phyloP scores from a whole-genome alignment of 2,329 filamentous ascomycete species.

The Ophiocordyceps polyrhachis-furcata region DNA sequence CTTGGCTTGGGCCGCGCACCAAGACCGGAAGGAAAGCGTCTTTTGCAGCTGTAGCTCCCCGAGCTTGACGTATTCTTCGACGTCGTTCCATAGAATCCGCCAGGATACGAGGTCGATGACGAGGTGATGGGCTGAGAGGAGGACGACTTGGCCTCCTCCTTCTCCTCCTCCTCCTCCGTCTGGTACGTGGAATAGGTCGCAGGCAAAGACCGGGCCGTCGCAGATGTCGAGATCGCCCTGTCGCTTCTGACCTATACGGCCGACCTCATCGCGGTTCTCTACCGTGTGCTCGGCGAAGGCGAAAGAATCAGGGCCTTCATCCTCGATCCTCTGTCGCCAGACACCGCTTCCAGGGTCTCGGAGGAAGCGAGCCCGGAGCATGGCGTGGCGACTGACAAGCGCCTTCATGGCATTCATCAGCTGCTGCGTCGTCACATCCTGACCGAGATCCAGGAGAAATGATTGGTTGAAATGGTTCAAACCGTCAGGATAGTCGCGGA shows the following conservation, averaged over 20 bases:
- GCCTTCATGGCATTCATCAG: conserved; percentile 8
- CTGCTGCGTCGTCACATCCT: conserved; percentile 1
- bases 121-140: conserved; percentile 5
- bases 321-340: conserved; percentile 10
- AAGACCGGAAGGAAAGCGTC: conserved; percentile 15
- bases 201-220: conserved; percentile 6
- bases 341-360: not conserved
- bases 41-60: conserved; percentile 4
- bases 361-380: conserved; percentile 17
- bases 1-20: conserved; percentile 7
- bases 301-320: not conserved
- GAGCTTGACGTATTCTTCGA: conserved; percentile 3
- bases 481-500: conserved; percentile 13
- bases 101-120: conserved; percentile 29
- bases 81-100: conserved; percentile 13
- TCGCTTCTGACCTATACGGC: not conserved
- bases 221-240: conserved; percentile 3
- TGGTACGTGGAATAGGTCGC: conserved; percentile 4
- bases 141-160: conserved; percentile 1
- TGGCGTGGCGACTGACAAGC: conserved; percentile 14
- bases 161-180: conserved; percentile 2
- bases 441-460: conserved; percentile 16
- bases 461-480: conserved; percentile 25
- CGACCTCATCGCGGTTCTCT: not conserved
- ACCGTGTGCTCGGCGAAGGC: conserved; percentile 1